Evolutionary conservation across 1,139 yeast species (phyloP).

Genomic region (Candida freyschussii): DNA sequence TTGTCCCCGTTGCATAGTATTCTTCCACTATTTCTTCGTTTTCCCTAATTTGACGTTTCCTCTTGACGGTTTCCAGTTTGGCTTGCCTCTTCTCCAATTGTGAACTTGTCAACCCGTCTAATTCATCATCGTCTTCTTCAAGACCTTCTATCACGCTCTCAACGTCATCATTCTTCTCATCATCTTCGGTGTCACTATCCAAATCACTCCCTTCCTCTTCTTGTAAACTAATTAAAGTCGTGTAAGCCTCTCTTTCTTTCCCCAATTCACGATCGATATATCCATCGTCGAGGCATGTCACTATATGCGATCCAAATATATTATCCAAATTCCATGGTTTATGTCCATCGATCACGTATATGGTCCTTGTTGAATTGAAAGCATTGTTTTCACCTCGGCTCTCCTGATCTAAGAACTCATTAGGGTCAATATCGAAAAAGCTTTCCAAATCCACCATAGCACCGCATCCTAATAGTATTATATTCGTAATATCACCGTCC

Average conservation of each 20-base stretch:
- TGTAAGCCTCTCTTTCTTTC: constrained; percentile 54
- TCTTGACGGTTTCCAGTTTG: constrained; percentile 32
- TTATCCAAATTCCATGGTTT: constrained; percentile 97
- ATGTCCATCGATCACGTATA: constrained; percentile 86
- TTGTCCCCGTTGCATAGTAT: constrained; percentile 81
- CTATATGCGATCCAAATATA: constrained; percentile 76
- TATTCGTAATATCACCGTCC: constrained; percentile 74
- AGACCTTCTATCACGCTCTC: constrained; percentile 23
- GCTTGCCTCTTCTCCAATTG: constrained; percentile 31
- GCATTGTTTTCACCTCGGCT: constrained; percentile 23
- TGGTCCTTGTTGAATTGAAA: constrained; percentile 38
- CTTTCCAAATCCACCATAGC: constrained; percentile 84
- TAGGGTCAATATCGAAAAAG: constrained; percentile 63
- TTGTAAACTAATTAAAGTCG: constrained; percentile 38
- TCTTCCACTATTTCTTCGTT: constrained; percentile 57
- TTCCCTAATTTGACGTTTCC: constrained; percentile 33
- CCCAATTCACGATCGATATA: constrained; percentile 51
- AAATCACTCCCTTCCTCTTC: constrained; percentile 28
- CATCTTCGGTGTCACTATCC: constrained; percentile 29
- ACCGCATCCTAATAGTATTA: constrained; percentile 89
- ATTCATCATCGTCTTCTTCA: constrained; percentile 33
- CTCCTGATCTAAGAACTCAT: constrained; percentile 33
- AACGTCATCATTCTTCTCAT: constrained; percentile 29
- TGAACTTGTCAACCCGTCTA: constrained; percentile 29
- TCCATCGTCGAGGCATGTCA: constrained; percentile 88